A percentile compares a stretch with the other conserved stretches of the same genome.
Conservation (phyloP, 176 grass and related monocot genomes). For the Rhynchospora breviuscula region DNA sequence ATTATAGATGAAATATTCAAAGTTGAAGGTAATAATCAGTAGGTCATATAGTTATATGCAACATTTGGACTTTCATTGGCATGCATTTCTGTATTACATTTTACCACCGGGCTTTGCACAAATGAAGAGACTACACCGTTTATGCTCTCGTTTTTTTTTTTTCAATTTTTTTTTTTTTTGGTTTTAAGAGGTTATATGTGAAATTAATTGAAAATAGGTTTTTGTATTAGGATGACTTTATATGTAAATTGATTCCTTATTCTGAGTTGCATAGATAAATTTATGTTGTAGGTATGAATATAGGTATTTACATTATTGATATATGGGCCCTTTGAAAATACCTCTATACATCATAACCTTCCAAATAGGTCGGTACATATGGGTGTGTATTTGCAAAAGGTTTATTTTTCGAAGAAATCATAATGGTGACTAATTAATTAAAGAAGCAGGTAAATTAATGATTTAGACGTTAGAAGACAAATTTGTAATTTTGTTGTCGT, state of each 20-base stretch:
- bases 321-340: neutral
- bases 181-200: neutral
- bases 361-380: neutral
- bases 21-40: neutral
- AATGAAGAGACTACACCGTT: neutral
- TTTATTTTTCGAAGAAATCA: neutral
- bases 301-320: neutral
- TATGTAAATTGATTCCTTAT: neutral
- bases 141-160: neutral
- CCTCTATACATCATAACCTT: neutral
- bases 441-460: constrained; percentile 3
- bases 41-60: neutral
- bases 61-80: neutral
- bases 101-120: neutral
- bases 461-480: neutral
- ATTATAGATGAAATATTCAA: neutral
- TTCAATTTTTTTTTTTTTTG: no score
- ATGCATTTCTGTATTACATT: neutral
- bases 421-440: neutral
- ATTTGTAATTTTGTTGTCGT: neutral
- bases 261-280: neutral
- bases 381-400: neutral
- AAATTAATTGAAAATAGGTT: neutral
- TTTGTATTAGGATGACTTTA: no score
- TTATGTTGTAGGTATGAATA: neutral